Percentiles rank a stretch among this genome's conserved stretches.
phyloP scores from a whole-genome alignment of 179 eudicot genomes.

The Heliamphora ciliata region DNA sequence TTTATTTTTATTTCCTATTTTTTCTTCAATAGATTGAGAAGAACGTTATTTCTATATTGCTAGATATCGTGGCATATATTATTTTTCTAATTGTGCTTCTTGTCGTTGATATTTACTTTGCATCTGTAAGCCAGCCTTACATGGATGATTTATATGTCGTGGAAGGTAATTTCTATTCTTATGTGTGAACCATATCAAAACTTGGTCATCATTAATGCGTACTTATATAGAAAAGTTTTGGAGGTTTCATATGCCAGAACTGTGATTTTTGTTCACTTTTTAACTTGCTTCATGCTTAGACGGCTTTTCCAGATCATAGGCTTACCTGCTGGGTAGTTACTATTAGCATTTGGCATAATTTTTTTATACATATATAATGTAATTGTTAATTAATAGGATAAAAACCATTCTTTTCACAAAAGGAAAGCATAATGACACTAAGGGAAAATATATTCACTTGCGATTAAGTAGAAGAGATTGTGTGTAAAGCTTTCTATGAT shows the following conservation, averaged over 20 bases:
- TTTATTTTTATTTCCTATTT: background rate
- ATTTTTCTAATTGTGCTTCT: background rate
- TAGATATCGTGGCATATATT: background rate
- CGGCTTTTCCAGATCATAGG: background rate
- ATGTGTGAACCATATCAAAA: background rate
- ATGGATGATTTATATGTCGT: background rate
- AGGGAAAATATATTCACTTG: background rate
- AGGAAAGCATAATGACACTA: background rate
- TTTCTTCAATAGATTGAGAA: background rate
- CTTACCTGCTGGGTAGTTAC: background rate
- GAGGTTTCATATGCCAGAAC: background rate
- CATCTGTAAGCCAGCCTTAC: background rate
- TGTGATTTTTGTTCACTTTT: background rate
- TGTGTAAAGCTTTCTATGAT: background rate
- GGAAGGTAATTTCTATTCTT: background rate
- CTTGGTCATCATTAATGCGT: background rate
- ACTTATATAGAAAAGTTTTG: background rate
- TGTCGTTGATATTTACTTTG: background rate
- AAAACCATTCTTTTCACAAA: background rate
- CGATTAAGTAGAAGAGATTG: background rate
- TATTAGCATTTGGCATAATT: too few species aligned
- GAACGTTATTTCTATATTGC: background rate
- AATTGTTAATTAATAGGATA: too few species aligned
- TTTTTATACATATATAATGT: background rate
- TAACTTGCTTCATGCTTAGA: background rate